Evolutionary conservation across 108 stramenopile genomes (phyloP), one percentile per base, ranked within the genome.

Genomic region (Skeletonema potamos): DNA sequence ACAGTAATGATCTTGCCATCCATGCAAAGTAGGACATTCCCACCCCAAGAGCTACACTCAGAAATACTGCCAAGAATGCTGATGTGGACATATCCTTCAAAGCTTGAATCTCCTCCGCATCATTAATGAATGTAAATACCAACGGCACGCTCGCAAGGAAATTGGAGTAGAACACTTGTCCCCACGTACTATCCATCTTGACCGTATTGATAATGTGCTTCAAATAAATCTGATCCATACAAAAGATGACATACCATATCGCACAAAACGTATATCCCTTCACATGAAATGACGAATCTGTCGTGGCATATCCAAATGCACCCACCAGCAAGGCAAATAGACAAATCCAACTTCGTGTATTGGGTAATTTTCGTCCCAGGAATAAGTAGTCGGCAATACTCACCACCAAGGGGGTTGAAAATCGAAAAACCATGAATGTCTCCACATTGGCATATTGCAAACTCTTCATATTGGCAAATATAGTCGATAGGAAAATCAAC

Each of bases 21-120:
- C 86, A 89, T 27, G 86, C 88, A 78, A 83, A 86, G 84, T 86
- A 86, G 20, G 78, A 80, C 81, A 86, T 86, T 48, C 83, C 83
- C 34, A 80, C 82, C 8, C 86, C 86, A 43, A 84, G 54, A 13
- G 76, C 69, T 32, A 84, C 83, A 59, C 77, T 82, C 24, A 84
- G n/a, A 20, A 73, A 55, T 34, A 86, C 77, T n/a, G 82, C 73
- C n/a, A 69, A 4, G 2, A 66, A 15, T 9, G 76, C 86, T n/a
- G 70, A 58, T 29, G 41, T 36, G n/a, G 65, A 44, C 13, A 78
- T 71, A 8, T 55, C 32, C 39, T 79, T 72, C 66, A 82, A 55
- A 26, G 82, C 82, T 28, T 66, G 76, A 39, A 82, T 69, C 46
- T 82, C 86, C 26, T 61, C 72, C 7, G 56, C 13, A 58, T 81